Base-by-base conservation (phyloP, 495 filamentous ascomycete species). In the Pseudomonodictys pantanalensis region DNA sequence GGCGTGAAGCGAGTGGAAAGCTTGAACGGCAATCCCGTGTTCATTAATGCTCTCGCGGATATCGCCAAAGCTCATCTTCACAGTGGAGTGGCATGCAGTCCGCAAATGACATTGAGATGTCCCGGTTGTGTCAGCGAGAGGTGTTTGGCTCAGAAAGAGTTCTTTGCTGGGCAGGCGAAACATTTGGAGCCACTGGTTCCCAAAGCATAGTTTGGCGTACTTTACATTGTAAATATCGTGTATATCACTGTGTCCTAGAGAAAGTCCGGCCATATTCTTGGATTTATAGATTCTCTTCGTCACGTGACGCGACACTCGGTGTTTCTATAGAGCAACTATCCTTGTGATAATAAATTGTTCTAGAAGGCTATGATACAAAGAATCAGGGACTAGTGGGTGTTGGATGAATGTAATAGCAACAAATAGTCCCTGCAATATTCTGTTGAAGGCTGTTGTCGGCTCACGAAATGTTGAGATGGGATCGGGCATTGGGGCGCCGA, bases 1-100 rank as follows among this genome's bases (percentile, higher is more conserved):
- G 86, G 86, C 0, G 86, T 97, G 42, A 97, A 96, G 77, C 82
- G 95, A 7, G 88, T 86, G 10, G 95, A 97, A 76, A 95, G 89
- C 69, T 72, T 99, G 69, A 99, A 99, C 71, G 95, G 89, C 28
- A 93, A 81, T 65, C 90, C 86, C 0, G 83, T 91, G 24, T 99
- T 99, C 70, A 97, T 99, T 63, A 70, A 90, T 60, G 93, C 90
- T 3, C 78, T 99, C 24, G 95, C 92, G 8, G 83, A 95, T 64
- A 79, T 99, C 65, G 95, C 91, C 11, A 85, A 86, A 47, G 70
- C 75, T 15, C 95, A 99, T 74, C 69, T 99, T 47, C 73, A 82
- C 55, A 86, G 82, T 60, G 86, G 84, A 26, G 75, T 83, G 43
- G 80, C 78, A 44, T 85, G 85, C 58, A 92, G 87, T 18, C 75